phyloP scores from a whole-genome alignment of 2,329 filamentous ascomycete genomes.

The Trichocomaceae sp. region DNA sequence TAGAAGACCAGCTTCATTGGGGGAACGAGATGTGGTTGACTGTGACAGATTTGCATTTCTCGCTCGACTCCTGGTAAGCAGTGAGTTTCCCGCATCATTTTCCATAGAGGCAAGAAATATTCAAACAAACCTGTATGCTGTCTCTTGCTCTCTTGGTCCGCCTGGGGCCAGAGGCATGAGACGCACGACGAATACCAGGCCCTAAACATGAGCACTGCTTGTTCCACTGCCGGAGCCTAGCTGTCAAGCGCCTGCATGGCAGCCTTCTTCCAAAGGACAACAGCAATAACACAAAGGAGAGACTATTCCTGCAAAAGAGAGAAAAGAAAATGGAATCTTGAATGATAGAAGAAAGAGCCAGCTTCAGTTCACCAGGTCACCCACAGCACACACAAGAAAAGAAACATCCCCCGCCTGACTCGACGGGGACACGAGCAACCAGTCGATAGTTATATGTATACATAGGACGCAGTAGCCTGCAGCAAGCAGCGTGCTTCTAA shows the following conservation, averaged over 20 bases:
- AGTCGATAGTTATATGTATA: conserved; percentile 8
- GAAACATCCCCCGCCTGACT: conserved; percentile 5
- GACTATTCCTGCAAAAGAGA: not conserved
- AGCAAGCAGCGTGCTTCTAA: not conserved
- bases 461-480: not conserved
- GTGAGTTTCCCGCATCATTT: not conserved
- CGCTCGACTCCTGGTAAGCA: conserved; percentile 30
- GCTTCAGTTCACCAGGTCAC: conserved; percentile 1
- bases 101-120: not conserved
- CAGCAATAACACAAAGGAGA: not conserved
- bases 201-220: conserved; percentile 34
- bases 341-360: not conserved
- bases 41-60: conserved; percentile 40
- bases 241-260: conserved; percentile 17
- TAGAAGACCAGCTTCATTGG: conserved; percentile 42
- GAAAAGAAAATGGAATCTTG: not conserved
- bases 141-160: conserved; percentile 22
- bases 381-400: conserved; percentile 2
- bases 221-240: conserved; percentile 15
- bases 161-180: conserved; percentile 27
- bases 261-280: conserved; percentile 4
- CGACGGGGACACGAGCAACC: conserved; percentile 1
- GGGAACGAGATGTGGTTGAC: conserved; percentile 41
- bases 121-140: conserved; percentile 20
- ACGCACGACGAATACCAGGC: conserved; percentile 37